Base-by-base conservation (phyloP, 345 rosid genomes). In the Citrus inodora region DNA sequence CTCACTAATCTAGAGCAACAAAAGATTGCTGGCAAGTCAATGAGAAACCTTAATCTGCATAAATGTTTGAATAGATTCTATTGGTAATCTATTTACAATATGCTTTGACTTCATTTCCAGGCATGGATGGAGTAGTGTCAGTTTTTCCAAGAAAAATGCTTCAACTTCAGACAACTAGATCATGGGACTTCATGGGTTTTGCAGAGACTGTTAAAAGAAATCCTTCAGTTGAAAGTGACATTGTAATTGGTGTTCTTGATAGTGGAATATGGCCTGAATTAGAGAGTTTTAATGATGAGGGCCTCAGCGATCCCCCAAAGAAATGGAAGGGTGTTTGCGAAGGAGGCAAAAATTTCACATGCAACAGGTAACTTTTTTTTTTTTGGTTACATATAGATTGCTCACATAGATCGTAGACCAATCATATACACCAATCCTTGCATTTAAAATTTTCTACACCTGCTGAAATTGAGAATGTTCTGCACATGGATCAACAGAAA, bases 171-270 rank as follows among this genome's bases (percentile, higher is more conserved):
- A 85, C 89, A 0, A 86, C 89, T 25, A 78, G 85, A 74, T 88
- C 89, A 4, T 88, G 89, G 91, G 85, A 83, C 73, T 86, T 86
- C 70, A 19, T 88, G 62, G 89, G 91, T 11, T 71, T 88, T 21
- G 22, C 22, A 24, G 66, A 72, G 56, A 80, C 77, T 14, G 68
- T 33, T 1, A 30, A 27, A 1, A 53, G 74, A 11, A 33, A 74
- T 4, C 28, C 53, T 0, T n/a, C 30, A 0, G 21, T 3, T 28
- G 84, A 80, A 46, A 84, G 83, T 74, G 76, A 90, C 74, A 53
- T 65, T 4, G 71, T 86, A 6, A 48, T 90, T 13, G 91, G 37
- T 38, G 76, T 87, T 6, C 1, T 87, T n/a, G 90, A 84, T 63
- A 48, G 11, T 28, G 89, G 90, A 5, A 80, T 88, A 60, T 82